Evolutionary conservation across 495 filamentous ascomycete species (phyloP), one percentile per base, ranked within the genome.

Genomic region (Sabuloglossum arenarium): DNA sequence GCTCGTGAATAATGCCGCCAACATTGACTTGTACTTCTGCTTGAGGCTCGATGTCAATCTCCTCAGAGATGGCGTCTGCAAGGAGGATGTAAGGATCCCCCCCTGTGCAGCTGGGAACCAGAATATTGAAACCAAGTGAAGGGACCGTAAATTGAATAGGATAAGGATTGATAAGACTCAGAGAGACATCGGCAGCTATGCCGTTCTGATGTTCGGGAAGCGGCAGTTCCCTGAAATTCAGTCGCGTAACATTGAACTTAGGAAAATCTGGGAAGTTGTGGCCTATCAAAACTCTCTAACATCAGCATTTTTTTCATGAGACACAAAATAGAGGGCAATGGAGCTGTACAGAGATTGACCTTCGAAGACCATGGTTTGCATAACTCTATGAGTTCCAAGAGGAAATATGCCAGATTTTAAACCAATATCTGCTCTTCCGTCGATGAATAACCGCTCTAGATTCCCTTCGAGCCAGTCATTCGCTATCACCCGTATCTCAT

Each of bases 391-490:
- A 30, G 73, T 78, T 42, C 88, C 88, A 10, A 97, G 71, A 54
- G 73, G 67, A 59, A 96, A 70, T 43, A 91, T 70, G 2, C 91
- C 89, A 29, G 86, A 82, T 67, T 82, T 86, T 10, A 96, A 62
- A 28, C 71, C 69, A 27, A 97, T 62, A 51, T 76, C 70, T 30
- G 85, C 79, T 63, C 77, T 82, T 12, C 84, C 89, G 52, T 77
- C 72, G 2, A 97, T 64, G 52, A 73, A 75, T 31, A 97, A 65
- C 52, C 71, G 69, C 1, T 76, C 75, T 52, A 98, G 66, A 54
- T 74, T 78, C 31, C 90, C 89, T 21, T 85, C 78, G 55, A 98
- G 61, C 81, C 86, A 98, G 65, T 94, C 86, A 59, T 87, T 80
- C 19, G 86, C 87, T 56, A 97, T 75, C n/a, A 72, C 73, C 46